Base-by-base conservation (phyloP, 2,329 filamentous ascomycete species). In the Fusarium fujikuroi region DNA sequence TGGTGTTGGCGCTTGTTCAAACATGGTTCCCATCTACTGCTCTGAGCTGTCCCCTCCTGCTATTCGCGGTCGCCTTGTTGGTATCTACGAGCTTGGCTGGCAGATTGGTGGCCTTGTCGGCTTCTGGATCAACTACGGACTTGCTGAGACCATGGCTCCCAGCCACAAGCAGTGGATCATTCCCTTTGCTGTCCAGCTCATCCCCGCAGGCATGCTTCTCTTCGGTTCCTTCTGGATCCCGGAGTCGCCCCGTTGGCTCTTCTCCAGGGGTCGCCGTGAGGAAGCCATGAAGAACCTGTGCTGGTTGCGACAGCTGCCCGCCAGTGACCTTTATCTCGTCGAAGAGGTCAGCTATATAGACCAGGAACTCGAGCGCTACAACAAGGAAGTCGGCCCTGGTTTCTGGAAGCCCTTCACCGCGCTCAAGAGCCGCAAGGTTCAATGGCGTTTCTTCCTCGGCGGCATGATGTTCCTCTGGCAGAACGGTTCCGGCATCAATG, bases 381-480 rank as follows among this genome's bases (percentile, higher is more conserved):
- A 87, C 49, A 78, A 84, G 7, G 87, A 88, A n/a, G 88, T 94
- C 44, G 92, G 92, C 6, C 81, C 88, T 19, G 92, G 92, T 4
- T 94, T 95, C 85, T 94, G 90, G 90, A 91, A 91, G 80, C 92
- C 92, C 0, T 93, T 94, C 82, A 83, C 84, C 10, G 85, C 89
- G 15, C 84, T 87, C 66, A 86, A 84, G 74, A 83, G 89, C 74
- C 85, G 83, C 62, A 87, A 87, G 76, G 87, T 93, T 19, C 89
- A 89, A 69, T 93, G 90, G 85, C 89, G 93, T 43, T 91, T 95
- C 81, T 88, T 93, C 80, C 86, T 95, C n/a, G 92, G 93, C 36
- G 88, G 89, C 53, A 88, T 93, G 77, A 86, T 95, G 30, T 95
- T 95, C 85, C 84, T 95, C 63, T 94, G 90, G 87, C 93, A 95